phyloP scores from a whole-genome alignment of 106 monocot genomes.

The Ottelia alismoides region DNA sequence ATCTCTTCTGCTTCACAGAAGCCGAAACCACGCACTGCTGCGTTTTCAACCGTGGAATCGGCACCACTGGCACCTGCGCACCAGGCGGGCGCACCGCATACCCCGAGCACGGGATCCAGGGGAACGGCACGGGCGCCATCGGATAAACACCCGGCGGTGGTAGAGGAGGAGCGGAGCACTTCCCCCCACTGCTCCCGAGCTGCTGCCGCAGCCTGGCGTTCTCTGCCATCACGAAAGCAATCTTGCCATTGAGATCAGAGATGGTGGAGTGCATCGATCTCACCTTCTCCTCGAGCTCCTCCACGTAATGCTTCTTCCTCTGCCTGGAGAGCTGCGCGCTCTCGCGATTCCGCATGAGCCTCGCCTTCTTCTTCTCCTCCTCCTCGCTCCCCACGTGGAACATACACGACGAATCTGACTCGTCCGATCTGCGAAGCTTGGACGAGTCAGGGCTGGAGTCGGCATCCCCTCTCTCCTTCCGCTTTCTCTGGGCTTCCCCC shows the following conservation, averaged over 20 bases:
- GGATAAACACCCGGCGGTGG: constrained; percentile 8
- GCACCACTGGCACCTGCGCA: constrained; percentile 43
- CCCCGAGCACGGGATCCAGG: constrained; percentile 46
- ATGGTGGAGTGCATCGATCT: constrained; percentile 9
- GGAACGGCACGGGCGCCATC: constrained; percentile 20
- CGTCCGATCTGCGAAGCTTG: constrained; percentile 2
- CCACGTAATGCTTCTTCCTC: constrained; percentile 10
- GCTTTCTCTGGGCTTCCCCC: not conserved
- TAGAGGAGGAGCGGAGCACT: not conserved
- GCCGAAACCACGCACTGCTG: constrained; percentile 27
- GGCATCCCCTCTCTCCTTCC: constrained; percentile 3
- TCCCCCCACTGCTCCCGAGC: not conserved
- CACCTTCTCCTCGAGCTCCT: constrained; percentile 10
- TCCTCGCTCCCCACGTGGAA: constrained; percentile 3
- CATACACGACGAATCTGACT: constrained; percentile 1
- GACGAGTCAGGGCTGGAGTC: not conserved
- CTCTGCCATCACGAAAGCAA: constrained; percentile 6
- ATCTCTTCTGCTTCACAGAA: constrained; percentile 27
- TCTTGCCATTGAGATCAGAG: constrained; percentile 4
- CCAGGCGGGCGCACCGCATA: constrained; percentile 39
- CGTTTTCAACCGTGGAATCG: constrained; percentile 56
- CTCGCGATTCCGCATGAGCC: constrained; percentile 10
- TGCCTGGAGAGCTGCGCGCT: constrained; percentile 14
- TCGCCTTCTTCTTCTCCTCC: constrained; percentile 5
- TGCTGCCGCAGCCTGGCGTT: constrained; percentile 8